phyloP scores from a whole-genome alignment of 2,329 filamentous ascomycete species.

The Alternaria sp. region DNA sequence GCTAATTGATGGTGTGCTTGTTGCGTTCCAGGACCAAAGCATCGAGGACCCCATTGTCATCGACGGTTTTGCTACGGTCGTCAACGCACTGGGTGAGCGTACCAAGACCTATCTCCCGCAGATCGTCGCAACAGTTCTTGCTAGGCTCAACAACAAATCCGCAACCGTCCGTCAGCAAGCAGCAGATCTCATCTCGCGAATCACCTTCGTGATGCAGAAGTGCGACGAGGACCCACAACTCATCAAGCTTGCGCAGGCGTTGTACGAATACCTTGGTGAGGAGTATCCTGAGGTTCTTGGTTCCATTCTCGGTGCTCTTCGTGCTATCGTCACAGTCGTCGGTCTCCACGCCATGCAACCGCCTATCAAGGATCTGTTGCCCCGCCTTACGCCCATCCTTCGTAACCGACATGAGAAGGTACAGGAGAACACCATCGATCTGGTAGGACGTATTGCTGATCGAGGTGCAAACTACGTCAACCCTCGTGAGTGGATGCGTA shows the following conservation, averaged over 20 bases:
- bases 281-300: slow-evolving; percentile 98
- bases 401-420: slow-evolving; percentile 99
- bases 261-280: slow-evolving; percentile 98
- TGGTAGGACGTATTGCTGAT: slow-evolving; percentile 97
- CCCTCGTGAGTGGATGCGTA: slow-evolving; percentile 98
- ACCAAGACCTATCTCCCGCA: slow-evolving; percentile 97
- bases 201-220: slow-evolving; percentile 99
- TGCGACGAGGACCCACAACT: slow-evolving; percentile 95
- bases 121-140: slow-evolving; percentile 95
- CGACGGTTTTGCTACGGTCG: slow-evolving; percentile 96
- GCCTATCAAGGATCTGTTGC: slow-evolving; percentile 93
- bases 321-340: slow-evolving; percentile 96
- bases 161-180: slow-evolving; percentile 96
- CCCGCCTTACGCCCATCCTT: slow-evolving; percentile 94
- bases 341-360: slow-evolving; percentile 99
- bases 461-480: slow-evolving; percentile 96
- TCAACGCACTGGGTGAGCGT: slow-evolving; percentile 89
- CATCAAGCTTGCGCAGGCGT: slow-evolving; percentile 90
- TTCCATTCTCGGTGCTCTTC: slow-evolving; percentile 91
- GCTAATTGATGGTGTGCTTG: slow-evolving; percentile 91
- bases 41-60: slow-evolving; percentile 95
- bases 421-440: slow-evolving; percentile 97
- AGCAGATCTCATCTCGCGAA: slow-evolving; percentile 93
- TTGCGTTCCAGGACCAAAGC: slow-evolving; percentile 97
- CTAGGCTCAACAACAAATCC: slow-evolving; percentile 97